Percentiles rank a stretch among this genome's conserved stretches.
These are phyloP conservation scores for Salix purpurea DNA, from an alignment of 345 rosid species.

Conservation along the genomic window DNA sequence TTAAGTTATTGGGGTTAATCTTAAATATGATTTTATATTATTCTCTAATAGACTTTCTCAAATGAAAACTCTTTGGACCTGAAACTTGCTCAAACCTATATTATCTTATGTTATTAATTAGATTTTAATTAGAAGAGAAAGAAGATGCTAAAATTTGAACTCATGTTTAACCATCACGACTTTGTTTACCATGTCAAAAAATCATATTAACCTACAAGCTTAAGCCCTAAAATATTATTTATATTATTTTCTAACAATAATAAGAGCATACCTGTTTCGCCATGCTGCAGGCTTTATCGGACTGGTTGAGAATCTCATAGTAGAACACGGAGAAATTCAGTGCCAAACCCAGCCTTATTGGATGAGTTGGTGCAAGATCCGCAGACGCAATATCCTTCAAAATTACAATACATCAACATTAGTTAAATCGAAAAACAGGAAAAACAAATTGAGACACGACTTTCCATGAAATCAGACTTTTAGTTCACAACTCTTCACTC, in stretches of 20 bases:
- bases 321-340: slow-evolving; percentile 85
- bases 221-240: too few species aligned
- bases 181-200: neutral
- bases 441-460: neutral
- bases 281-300: slow-evolving; percentile 93
- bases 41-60: too few species aligned
- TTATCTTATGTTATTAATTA: too few species aligned
- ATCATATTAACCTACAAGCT: neutral
- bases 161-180: too few species aligned
- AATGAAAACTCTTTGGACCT: too few species aligned
- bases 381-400: slow-evolving; percentile 60
- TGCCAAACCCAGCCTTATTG: slow-evolving; percentile 80
- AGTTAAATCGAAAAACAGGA: neutral
- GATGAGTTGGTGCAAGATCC: slow-evolving; percentile 92
- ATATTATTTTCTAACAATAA: neutral
- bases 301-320: slow-evolving; percentile 84
- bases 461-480: neutral
- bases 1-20: too few species aligned
- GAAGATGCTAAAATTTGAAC: too few species aligned
- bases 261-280: slow-evolving; percentile 60
- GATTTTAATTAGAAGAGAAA: too few species aligned
- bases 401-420: neutral
- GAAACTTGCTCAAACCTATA: too few species aligned
- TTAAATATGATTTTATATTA: too few species aligned
- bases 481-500: neutral